Percentiles rank a stretch among this genome's conserved stretches.
Evolutionary conservation across 345 rosid genomes (phyloP).

Genomic region (Brassica nigra): DNA sequence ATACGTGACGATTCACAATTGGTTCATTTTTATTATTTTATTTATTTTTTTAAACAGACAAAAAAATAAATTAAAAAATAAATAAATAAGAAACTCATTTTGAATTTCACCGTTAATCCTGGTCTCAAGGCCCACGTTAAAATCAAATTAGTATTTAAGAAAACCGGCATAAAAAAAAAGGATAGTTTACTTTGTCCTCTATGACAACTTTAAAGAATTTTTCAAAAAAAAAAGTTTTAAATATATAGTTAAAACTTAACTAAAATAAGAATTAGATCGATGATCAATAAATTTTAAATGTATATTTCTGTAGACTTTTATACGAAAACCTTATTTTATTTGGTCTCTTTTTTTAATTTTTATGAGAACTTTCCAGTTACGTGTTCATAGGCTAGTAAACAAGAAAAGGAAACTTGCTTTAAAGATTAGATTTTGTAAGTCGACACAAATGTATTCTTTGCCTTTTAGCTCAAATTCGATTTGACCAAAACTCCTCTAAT

Average conservation of each 20-base stretch:
- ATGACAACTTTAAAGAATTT: not conserved
- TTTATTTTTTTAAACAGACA: too few relatives aligned
- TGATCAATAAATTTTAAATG: not conserved
- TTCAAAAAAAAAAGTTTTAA: too few relatives aligned
- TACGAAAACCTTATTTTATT: not conserved
- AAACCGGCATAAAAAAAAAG: not conserved
- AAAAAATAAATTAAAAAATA: too few relatives aligned
- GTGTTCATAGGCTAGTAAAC: not conserved
- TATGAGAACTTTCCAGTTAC: not conserved
- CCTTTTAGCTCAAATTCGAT: constrained; percentile 29
- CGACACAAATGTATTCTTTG: constrained; percentile 30
- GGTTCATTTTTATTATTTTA: too few relatives aligned
- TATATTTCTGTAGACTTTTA: not conserved
- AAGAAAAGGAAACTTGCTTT: constrained; percentile 22
- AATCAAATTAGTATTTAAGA: not conserved
- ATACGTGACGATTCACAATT: too few relatives aligned
- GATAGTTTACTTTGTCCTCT: not conserved
- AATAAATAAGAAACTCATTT: too few relatives aligned
- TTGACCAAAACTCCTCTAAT: constrained; percentile 39
- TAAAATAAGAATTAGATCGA: too few relatives aligned
- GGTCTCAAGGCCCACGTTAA: not conserved
- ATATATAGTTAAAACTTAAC: too few relatives aligned
- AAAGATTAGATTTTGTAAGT: constrained; percentile 14
- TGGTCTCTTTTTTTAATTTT: not conserved
- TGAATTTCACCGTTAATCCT: too few relatives aligned